phyloP scores from a whole-genome alignment of 2,329 filamentous ascomycete genomes.

The Talaromyces sp. region DNA sequence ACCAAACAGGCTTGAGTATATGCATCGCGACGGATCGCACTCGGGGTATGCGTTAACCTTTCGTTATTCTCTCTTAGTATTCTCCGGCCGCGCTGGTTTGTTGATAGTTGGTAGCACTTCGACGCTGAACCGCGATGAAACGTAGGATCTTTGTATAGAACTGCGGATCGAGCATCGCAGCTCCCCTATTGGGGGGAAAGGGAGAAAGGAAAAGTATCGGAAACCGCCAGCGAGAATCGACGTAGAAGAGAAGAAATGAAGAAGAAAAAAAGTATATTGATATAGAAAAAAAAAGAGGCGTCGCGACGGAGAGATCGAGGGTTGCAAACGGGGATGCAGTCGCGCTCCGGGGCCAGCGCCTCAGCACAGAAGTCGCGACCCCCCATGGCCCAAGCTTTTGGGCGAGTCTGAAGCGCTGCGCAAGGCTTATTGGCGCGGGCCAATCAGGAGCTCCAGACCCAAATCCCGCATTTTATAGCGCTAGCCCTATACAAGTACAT shows the following conservation, averaged over 20 bases:
- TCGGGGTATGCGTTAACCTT: not conserved
- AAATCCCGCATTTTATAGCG: not conserved
- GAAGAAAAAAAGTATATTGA: not conserved
- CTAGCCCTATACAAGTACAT: not conserved
- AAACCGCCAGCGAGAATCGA: not conserved
- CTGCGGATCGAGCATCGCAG: slow-evolving; percentile 10
- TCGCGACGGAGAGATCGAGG: not conserved
- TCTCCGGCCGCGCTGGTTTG: not conserved
- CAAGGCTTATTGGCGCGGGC: not conserved
- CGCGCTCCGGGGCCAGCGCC: not conserved
- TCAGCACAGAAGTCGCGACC: slow-evolving; percentile 29
- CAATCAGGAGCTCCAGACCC: not conserved
- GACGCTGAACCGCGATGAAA: not conserved
- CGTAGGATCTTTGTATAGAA: not conserved
- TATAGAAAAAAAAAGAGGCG: not conserved
- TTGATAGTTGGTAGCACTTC: not conserved
- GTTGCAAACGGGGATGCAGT: not conserved
- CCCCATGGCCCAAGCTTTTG: slow-evolving; percentile 32
- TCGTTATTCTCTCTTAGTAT: not conserved
- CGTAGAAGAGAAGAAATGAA: not conserved
- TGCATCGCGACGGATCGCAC: slow-evolving; percentile 52
- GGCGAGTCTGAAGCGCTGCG: not conserved
- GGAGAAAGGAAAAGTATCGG: not conserved
- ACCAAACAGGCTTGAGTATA: slow-evolving; percentile 92
- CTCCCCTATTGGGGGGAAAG: not conserved